Conservation (phyloP, 805 yeast species). For the Kuraishia borneana region DNA sequence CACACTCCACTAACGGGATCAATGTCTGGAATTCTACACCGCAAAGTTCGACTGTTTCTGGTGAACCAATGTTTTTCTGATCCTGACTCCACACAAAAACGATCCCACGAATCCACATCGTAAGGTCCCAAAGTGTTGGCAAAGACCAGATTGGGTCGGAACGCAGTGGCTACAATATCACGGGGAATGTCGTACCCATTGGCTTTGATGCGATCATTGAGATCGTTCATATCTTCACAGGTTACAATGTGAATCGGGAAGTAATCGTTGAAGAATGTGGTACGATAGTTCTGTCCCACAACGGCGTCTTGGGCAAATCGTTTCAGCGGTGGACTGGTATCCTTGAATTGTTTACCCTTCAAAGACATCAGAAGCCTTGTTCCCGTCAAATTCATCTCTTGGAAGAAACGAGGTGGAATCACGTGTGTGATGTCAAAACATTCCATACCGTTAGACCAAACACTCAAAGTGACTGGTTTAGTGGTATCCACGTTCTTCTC, state of each 20-base stretch:
- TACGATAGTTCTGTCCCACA: slow-evolving; percentile 6
- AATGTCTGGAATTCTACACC: slow-evolving; percentile 18
- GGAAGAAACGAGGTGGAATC: slow-evolving; percentile 9
- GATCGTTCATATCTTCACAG: slow-evolving; percentile 9
- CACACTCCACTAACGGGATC: slow-evolving; percentile 9
- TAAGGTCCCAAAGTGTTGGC: slow-evolving; percentile 6
- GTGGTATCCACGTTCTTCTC: neutral
- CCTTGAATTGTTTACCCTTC: slow-evolving; percentile 14
- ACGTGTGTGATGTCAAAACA: slow-evolving; percentile 12
- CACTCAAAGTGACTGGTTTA: slow-evolving; percentile 3
- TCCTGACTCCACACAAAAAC: slow-evolving; percentile 8
- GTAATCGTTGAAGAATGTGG: slow-evolving; percentile 18
- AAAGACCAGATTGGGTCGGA: slow-evolving; percentile 16
- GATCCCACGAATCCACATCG: slow-evolving; percentile 15
- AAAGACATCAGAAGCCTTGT: slow-evolving; percentile 12
- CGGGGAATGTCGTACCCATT: slow-evolving; percentile 1
- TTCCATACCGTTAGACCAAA: slow-evolving; percentile 11
- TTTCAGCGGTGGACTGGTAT: slow-evolving; percentile 10
- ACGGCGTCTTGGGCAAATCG: slow-evolving; percentile 3
- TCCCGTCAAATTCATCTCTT: slow-evolving; percentile 9
- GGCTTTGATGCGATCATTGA: slow-evolving; percentile 7
- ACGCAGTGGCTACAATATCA: slow-evolving; percentile 9
- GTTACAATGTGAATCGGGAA: slow-evolving; percentile 16
- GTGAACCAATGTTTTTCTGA: slow-evolving; percentile 8
- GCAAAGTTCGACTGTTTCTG: slow-evolving; percentile 14